These are phyloP conservation scores for Jacaranda copaia DNA, from an alignment of 257 asterid genomes.

Conservation along the genomic window DNA sequence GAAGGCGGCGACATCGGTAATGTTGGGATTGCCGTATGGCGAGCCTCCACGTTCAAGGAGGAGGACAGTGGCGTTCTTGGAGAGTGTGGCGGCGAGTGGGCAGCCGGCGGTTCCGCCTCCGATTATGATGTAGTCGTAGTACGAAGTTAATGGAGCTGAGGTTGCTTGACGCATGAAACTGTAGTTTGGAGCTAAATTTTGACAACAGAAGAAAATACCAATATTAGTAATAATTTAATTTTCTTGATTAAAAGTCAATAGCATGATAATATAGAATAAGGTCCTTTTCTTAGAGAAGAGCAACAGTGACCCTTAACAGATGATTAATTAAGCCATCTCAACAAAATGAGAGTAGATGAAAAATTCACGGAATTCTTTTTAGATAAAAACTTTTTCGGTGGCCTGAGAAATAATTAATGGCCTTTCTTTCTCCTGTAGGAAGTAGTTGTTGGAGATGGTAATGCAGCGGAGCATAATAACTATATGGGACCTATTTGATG, in stretches of 20 bases:
- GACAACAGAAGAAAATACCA: neutral
- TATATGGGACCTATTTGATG: neutral
- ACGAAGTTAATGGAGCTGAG: slow-evolving; percentile 60
- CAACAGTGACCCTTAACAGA: too few relatives aligned
- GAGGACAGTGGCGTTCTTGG: slow-evolving; percentile 63
- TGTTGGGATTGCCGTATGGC: slow-evolving; percentile 70
- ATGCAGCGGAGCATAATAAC: neutral
- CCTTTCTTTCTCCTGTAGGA: neutral
- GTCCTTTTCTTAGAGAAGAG: too few relatives aligned
- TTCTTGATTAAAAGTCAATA: too few relatives aligned
- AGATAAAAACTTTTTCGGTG: neutral
- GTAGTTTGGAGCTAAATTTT: slow-evolving; percentile 56
- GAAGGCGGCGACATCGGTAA: slow-evolving; percentile 61
- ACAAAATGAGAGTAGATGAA: too few relatives aligned
- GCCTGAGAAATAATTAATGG: neutral
- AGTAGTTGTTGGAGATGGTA: neutral
- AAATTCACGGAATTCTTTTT: too few relatives aligned
- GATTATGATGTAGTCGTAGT: slow-evolving; percentile 75
- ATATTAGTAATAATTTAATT: neutral
- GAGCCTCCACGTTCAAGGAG: slow-evolving; percentile 85
- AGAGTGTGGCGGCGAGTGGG: slow-evolving; percentile 86
- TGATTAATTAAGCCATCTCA: too few relatives aligned
- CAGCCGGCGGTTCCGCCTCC: slow-evolving; percentile 95
- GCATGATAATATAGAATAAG: too few relatives aligned
- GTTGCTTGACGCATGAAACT: slow-evolving; percentile 68